These are phyloP conservation scores for Ogataea nakhonphanomensis DNA, from an alignment of 805 yeast genomes.

Conservation along the genomic window DNA sequence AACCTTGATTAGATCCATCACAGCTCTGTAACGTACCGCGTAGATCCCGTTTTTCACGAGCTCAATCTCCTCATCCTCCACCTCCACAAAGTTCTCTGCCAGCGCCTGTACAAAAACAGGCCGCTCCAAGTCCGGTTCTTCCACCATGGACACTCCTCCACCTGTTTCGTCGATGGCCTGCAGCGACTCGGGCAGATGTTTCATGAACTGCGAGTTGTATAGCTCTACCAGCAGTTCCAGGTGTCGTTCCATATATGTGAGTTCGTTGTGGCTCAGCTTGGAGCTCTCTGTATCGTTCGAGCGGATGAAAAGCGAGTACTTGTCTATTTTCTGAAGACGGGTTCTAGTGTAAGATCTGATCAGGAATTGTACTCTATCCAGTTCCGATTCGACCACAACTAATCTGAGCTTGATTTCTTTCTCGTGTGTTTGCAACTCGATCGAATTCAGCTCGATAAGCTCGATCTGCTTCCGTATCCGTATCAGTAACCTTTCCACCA, in stretches of 20 bases:
- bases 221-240: slow-evolving; percentile 59
- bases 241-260: slow-evolving; percentile 65
- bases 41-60: slow-evolving; percentile 65
- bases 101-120: slow-evolving; percentile 72
- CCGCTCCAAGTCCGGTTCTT: slow-evolving; percentile 67
- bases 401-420: slow-evolving; percentile 71
- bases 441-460: slow-evolving; percentile 70
- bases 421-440: slow-evolving; percentile 64
- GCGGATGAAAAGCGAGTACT: slow-evolving; percentile 57
- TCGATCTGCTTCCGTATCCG: slow-evolving; percentile 71
- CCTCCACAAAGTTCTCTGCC: slow-evolving; percentile 34
- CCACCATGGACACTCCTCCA: slow-evolving; percentile 71
- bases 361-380: slow-evolving; percentile 80
- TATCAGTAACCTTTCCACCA: slow-evolving; percentile 55
- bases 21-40: slow-evolving; percentile 63
- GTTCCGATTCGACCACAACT: slow-evolving; percentile 85
- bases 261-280: slow-evolving; percentile 57
- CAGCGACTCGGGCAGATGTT: slow-evolving; percentile 61
- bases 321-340: slow-evolving; percentile 72
- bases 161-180: slow-evolving; percentile 74
- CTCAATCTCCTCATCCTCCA: slow-evolving; percentile 56
- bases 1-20: slow-evolving; percentile 37
- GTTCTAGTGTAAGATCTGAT: slow-evolving; percentile 80
- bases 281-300: slow-evolving; percentile 36
- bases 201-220: slow-evolving; percentile 64